Conservation (phyloP, 176 grass and related monocot genomes). For the Lolium perenne region DNA sequence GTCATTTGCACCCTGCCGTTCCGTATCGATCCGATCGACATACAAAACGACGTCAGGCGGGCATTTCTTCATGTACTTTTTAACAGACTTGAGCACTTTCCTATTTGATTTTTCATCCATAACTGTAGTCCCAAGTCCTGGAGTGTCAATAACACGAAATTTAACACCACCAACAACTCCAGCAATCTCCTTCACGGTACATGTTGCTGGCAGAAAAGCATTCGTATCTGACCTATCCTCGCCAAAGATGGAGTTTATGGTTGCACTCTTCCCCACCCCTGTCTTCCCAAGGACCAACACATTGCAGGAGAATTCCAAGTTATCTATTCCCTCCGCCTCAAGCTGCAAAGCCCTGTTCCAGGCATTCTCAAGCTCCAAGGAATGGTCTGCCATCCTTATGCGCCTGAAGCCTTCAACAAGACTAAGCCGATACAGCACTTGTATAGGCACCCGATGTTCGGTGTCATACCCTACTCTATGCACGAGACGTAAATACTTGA, state of each 20-base stretch:
- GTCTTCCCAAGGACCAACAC: slow-evolving; percentile 89
- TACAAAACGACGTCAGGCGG: slow-evolving; percentile 85
- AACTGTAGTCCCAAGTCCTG: slow-evolving; percentile 63
- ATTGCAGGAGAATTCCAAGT: slow-evolving; percentile 81
- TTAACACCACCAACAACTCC: slow-evolving; percentile 78
- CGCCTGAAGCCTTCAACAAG: slow-evolving; percentile 70
- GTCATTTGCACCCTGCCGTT: slow-evolving; percentile 62
- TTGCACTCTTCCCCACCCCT: slow-evolving; percentile 92
- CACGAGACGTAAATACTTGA: slow-evolving; percentile 78
- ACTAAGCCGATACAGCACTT: slow-evolving; percentile 71
- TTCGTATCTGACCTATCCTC: slow-evolving; percentile 67
- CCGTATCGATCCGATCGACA: slow-evolving; percentile 83
- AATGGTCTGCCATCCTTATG: slow-evolving; percentile 53
- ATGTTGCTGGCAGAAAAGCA: slow-evolving; percentile 73
- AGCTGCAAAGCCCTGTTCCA: slow-evolving; percentile 78
- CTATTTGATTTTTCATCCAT: slow-evolving; percentile 75
- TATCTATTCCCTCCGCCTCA: slow-evolving; percentile 60
- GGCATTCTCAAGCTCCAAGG: slow-evolving; percentile 64
- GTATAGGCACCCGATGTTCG: slow-evolving; percentile 61
- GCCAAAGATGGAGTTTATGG: slow-evolving; percentile 91
- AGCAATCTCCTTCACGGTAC: slow-evolving; percentile 59
- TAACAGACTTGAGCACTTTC: slow-evolving; percentile 77
- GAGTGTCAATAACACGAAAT: slow-evolving; percentile 82
- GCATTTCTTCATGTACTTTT: slow-evolving; percentile 75
- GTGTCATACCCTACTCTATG: slow-evolving; percentile 66